Base-by-base conservation (phyloP, 768 basidiomycete species). In the Boletus sp. region DNA sequence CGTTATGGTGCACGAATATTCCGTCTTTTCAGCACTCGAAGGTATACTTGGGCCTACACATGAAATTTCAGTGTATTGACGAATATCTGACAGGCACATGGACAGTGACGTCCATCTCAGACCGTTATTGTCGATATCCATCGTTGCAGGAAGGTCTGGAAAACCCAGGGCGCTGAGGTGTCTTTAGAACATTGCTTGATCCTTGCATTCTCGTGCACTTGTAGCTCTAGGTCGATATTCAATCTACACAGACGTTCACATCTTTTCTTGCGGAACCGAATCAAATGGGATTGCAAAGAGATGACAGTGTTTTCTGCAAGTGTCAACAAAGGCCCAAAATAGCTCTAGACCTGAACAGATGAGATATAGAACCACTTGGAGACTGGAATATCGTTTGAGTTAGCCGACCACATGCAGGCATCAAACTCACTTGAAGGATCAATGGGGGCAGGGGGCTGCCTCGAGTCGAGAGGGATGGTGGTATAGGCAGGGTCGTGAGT, bases 301-400 rank as follows among this genome's bases (percentile, higher is more conserved):
- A 45, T 50, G 47, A 37, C 42, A 19, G 17, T 40, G 17, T 35
- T 34, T 43, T 41, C 38, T 53, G 51, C 50, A 44, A 33, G 30
- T 29, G 10, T 29, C 35, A 30, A 19, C 10, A 34, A 11, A 7
- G 21, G 35, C 11, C 39, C 11, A 17, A 33, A 10, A 21, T 9
- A 50, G 17, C 9, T 51, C 57, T 77, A 92, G 56, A 92, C 87
- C 59, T 88, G 87, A 32, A 89, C 89, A 33, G 91, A 92, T 21
- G 92, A 90, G 65, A 94, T 94, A 75, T 93, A 90, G 84, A 93
- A 93, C 91, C 90, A 93, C 69, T 92, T 93, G 60, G 85, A 90
- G 63, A 93, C 90, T 91, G 59, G 23, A 23, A 55, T 37, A 2
- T 35, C 64, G 13, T 71, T 34, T 67, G 56, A 30, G 17, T 41